A percentile compares a stretch with the other conserved stretches of the same genome.
These are phyloP conservation scores for Sordariomycetes sp. DNA, from an alignment of 2,329 filamentous ascomycete genomes.

Conservation along the genomic window DNA sequence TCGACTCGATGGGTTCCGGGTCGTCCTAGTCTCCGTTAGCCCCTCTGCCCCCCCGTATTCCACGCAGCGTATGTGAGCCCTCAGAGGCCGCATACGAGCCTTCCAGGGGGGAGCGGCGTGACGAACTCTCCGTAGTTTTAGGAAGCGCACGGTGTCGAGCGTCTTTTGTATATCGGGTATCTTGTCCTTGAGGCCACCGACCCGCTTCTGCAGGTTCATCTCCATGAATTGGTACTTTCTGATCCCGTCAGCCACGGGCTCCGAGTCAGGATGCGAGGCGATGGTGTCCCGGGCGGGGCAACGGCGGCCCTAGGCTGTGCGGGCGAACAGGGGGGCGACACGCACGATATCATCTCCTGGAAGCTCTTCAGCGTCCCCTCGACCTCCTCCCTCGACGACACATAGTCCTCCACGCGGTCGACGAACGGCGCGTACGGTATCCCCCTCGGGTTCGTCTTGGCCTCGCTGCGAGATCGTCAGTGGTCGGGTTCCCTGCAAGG, in stretches of 20 bases:
- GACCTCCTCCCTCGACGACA: conserved; percentile 66
- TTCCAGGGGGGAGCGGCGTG: neutral
- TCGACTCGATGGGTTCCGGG: conserved; percentile 71
- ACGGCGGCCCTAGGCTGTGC: neutral
- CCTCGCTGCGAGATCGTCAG: conserved; percentile 18
- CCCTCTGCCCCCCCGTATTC: neutral
- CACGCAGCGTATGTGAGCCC: no score
- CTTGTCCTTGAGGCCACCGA: conserved; percentile 78
- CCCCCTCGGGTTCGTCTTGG: conserved; percentile 65
- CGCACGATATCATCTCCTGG: conserved; percentile 88
- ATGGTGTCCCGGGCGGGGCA: no score
- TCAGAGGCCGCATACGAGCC: conserved; percentile 1
- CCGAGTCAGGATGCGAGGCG: neutral
- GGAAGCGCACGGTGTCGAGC: conserved; percentile 77
- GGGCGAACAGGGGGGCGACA: conserved; percentile 7
- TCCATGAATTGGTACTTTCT: conserved; percentile 99
- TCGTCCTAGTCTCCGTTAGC: conserved; percentile 25
- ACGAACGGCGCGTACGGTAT: conserved; percentile 80
- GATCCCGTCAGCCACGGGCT: conserved; percentile 3
- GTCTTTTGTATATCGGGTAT: conserved; percentile 97
- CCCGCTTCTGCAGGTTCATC: conserved; percentile 76
- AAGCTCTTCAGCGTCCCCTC: conserved; percentile 74
- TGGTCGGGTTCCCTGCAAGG: neutral
- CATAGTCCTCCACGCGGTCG: conserved; percentile 82
- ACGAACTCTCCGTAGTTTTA: conserved; percentile 63